phyloP scores from a whole-genome alignment of 257 asterid genomes.

The Solanum verrucosum region DNA sequence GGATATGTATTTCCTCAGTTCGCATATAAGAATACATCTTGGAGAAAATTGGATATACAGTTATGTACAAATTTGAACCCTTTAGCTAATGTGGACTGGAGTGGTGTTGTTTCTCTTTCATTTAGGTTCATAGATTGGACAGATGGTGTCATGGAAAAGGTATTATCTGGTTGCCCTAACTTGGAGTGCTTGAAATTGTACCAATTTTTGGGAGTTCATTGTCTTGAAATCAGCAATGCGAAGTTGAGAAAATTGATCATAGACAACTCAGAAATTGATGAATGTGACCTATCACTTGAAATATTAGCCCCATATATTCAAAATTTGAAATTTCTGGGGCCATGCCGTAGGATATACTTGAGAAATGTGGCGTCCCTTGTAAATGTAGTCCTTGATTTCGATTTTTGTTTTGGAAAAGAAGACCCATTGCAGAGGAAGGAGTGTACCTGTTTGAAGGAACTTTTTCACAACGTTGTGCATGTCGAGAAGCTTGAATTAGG shows the following conservation, averaged over 20 bases:
- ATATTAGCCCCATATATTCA: neutral
- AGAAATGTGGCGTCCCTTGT: neutral
- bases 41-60: neutral
- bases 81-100: neutral
- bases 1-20: neutral
- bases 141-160: neutral
- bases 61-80: neutral
- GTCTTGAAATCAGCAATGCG: neutral
- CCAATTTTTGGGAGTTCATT: fast-evolving
- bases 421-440: no score
- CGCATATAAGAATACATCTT: neutral
- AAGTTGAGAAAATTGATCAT: neutral
- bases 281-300: neutral
- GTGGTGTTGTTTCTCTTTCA: neutral
- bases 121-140: neutral
- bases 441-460: no score
- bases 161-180: neutral
- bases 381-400: neutral
- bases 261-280: neutral
- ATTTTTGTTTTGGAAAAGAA: no score
- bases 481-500: no score
- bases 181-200: neutral
- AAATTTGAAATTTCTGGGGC: neutral
- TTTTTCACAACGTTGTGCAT: no score
- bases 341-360: neutral